Conservation (phyloP, 306 rosid genomes). For the Inga laurina region DNA sequence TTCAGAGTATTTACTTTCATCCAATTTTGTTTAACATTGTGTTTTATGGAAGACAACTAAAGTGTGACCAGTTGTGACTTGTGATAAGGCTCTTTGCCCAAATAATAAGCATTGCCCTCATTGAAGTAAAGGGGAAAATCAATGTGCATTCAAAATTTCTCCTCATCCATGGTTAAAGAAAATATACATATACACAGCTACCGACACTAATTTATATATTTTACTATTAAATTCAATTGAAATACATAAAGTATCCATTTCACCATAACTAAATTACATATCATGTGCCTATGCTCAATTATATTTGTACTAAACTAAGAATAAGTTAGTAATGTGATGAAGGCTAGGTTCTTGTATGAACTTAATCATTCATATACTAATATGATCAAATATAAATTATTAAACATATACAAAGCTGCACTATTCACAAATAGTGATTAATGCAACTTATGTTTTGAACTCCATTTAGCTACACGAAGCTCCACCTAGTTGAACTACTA, state of each 20-base stretch:
- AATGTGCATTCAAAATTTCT: too few relatives aligned
- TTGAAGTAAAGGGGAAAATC: too few relatives aligned
- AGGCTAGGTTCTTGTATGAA: not conserved
- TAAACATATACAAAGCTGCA: not conserved
- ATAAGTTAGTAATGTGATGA: not conserved
- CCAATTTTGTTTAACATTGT: too few relatives aligned
- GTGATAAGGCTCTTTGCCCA: not conserved
- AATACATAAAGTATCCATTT: not conserved
- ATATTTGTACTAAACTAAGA: not conserved
- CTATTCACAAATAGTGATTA: not conserved
- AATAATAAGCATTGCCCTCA: too few relatives aligned
- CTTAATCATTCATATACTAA: not conserved
- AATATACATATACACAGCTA: too few relatives aligned
- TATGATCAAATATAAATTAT: not conserved
- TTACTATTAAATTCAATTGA: not conserved
- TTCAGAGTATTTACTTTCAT: not conserved
- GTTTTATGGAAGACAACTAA: not conserved
- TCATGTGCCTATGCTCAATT: not conserved
- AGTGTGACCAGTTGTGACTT: not conserved
- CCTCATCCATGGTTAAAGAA: too few relatives aligned
- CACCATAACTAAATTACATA: not conserved
- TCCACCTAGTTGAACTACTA: slow-evolving; percentile 20
- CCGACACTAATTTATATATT: not conserved
- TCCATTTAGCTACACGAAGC: not conserved
- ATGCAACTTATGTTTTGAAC: not conserved